Conservation (phyloP, 2,329 filamentous ascomycete species). For the Penicillium sp. region DNA sequence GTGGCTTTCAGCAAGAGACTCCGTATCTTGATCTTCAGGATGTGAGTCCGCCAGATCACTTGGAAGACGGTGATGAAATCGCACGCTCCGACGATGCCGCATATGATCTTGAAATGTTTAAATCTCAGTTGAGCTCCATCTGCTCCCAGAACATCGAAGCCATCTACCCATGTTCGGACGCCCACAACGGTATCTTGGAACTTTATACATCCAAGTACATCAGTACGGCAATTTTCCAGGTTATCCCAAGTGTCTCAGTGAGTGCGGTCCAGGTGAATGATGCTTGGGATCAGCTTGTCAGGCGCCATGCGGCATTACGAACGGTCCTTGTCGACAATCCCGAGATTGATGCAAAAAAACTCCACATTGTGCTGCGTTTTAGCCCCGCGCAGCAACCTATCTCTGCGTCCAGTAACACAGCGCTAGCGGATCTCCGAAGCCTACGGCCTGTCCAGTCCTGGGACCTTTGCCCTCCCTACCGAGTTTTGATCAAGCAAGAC, state of each 20-base stretch:
- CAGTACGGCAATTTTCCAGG: constrained; percentile 4
- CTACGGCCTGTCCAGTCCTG: constrained; percentile 7
- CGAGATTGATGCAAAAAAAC: neutral
- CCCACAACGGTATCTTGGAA: constrained; percentile 14
- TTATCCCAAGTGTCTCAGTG: constrained; percentile 1
- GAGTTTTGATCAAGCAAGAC: constrained; percentile 8
- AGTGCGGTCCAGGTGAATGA: constrained; percentile 3
- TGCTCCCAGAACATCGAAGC: constrained; percentile 11
- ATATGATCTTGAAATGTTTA: constrained; percentile 2
- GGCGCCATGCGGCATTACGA: constrained; percentile 10
- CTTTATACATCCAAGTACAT: constrained; percentile 14
- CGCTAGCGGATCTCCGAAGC: constrained; percentile 6
- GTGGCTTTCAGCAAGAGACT: neutral
- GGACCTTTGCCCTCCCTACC: constrained; percentile 10
- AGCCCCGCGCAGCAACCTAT: neutral
- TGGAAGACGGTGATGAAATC: neutral
- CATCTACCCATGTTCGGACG: constrained; percentile 14
- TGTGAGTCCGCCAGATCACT: constrained; percentile 1
- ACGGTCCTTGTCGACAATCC: constrained; percentile 10
- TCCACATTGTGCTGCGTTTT: constrained; percentile 7
- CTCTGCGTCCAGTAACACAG: neutral
- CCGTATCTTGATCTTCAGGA: neutral
- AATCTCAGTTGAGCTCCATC: neutral
- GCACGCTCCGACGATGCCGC: neutral
- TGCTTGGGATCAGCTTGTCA: constrained; percentile 8